phyloP scores from a whole-genome alignment of 352 stramenopile species.

The Aphanomyces cochlioides region DNA sequence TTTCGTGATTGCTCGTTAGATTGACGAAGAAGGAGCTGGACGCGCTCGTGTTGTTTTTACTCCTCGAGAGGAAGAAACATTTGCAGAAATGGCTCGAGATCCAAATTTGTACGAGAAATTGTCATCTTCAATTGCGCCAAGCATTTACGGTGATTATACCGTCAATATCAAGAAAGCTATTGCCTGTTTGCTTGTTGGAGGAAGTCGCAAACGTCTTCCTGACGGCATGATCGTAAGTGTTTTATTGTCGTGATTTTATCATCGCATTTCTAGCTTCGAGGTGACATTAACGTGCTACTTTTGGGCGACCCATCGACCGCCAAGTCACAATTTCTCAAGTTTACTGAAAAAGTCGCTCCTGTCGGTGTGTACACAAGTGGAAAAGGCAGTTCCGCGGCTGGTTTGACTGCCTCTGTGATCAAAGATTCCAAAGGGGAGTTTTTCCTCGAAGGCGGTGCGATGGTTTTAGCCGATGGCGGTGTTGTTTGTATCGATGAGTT shows the following conservation, averaged over 20 bases:
- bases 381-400: conserved; percentile 96
- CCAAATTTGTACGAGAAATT: conserved; percentile 94
- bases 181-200: conserved; percentile 92
- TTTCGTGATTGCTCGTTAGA: conserved; percentile 34
- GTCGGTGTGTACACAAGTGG: conserved; percentile 98
- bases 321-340: conserved; percentile 99
- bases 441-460: conserved; percentile 96
- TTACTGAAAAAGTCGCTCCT: conserved; percentile 93
- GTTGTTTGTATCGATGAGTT: conserved; percentile 99
- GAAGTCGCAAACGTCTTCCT: conserved; percentile 90
- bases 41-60: conserved; percentile 92
- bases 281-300: conserved; percentile 98
- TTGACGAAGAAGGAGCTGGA: conserved; percentile 89
- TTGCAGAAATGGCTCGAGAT: conserved; percentile 88
- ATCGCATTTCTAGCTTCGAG: conserved; percentile 58
- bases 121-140: conserved; percentile 86
- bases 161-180: conserved; percentile 98
- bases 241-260: neutral
- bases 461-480: conserved; percentile 97
- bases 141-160: conserved; percentile 95
- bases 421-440: conserved; percentile 95
- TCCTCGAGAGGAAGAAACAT: conserved; percentile 96
- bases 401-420: conserved; percentile 96
- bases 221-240: conserved; percentile 91
- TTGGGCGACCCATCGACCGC: conserved; percentile 97